Conservation (phyloP, 2,329 filamentous ascomycete species). For the Sporothrix schenckii region DNA sequence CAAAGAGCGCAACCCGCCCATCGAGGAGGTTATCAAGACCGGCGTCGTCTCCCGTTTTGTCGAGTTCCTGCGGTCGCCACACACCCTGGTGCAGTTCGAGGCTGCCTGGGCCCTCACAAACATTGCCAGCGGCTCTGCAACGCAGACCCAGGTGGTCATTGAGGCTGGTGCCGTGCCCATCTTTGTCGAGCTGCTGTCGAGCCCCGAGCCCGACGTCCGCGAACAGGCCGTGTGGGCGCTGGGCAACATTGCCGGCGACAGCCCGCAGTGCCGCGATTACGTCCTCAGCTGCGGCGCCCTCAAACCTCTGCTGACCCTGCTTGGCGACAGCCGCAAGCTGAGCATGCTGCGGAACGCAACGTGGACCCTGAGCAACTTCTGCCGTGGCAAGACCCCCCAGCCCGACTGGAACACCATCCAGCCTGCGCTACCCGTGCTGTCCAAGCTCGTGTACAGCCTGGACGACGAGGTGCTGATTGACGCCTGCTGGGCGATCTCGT, state of each 20-base stretch:
- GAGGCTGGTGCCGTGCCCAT: conserved; percentile 97
- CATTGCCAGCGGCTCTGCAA: conserved; percentile 95
- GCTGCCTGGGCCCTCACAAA: conserved; percentile 99
- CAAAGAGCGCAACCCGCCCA: conserved; percentile 98
- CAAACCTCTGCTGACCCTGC: conserved; percentile 82
- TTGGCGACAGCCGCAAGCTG: conserved; percentile 96
- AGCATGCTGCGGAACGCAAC: conserved; percentile 99
- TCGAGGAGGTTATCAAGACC: conserved; percentile 99
- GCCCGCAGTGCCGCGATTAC: conserved; percentile 95
- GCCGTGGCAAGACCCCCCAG: conserved; percentile 98
- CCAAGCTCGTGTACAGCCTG: conserved; percentile 97
- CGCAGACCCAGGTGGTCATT: conserved; percentile 98
- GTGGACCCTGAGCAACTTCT: conserved; percentile 99
- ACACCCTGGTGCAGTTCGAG: conserved; percentile 98
- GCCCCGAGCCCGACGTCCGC: conserved; percentile 94
- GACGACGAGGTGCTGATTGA: conserved; percentile 98
- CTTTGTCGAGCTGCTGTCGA: conserved; percentile 93
- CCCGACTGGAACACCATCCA: conserved; percentile 96
- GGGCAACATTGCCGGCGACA: conserved; percentile 98
- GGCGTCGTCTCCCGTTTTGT: conserved; percentile 97
- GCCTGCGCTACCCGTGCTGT: conserved; percentile 88
- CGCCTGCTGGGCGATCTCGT: conserved; percentile 99
- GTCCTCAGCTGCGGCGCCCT: conserved; percentile 89
- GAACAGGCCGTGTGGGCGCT: conserved; percentile 99
- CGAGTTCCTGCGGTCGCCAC: conserved; percentile 95